Percentiles rank a stretch among this genome's conserved stretches.
phyloP scores from a whole-genome alignment of 768 basidiomycete genomes.

The Coprinellus micaceus region DNA sequence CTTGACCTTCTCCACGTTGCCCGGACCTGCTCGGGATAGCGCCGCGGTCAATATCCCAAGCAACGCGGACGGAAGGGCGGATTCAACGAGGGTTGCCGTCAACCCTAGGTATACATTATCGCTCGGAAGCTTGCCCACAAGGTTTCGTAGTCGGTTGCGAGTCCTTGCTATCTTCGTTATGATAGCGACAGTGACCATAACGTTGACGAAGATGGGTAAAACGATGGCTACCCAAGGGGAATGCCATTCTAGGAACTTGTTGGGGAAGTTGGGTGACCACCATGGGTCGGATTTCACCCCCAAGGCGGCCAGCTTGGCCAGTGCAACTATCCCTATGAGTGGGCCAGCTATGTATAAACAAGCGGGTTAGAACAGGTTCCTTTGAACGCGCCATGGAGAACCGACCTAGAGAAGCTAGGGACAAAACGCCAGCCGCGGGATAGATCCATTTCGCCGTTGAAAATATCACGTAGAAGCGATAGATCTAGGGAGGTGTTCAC shows the following conservation, averaged over 20 bases:
- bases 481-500: neutral
- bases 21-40: neutral
- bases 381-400: neutral
- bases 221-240: constrained; percentile 11
- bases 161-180: constrained; percentile 27
- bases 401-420: neutral
- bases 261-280: constrained; percentile 5
- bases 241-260: neutral
- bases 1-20: neutral
- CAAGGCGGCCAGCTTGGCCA: neutral
- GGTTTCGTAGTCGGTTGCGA: constrained; percentile 18
- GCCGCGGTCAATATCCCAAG: constrained; percentile 1
- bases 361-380: neutral
- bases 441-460: neutral
- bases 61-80: constrained; percentile 3
- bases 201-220: constrained; percentile 35
- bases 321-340: neutral
- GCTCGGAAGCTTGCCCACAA: constrained; percentile 2
- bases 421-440: neutral
- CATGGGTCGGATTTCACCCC: constrained; percentile 5
- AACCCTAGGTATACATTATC: neutral
- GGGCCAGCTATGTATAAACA: neutral
- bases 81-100: constrained; percentile 6
- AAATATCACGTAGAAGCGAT: constrained; percentile 1
- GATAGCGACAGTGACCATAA: constrained; percentile 34